phyloP scores from a whole-genome alignment of 1,284 basidiomycete species.

The Fomitopsis palustris region DNA sequence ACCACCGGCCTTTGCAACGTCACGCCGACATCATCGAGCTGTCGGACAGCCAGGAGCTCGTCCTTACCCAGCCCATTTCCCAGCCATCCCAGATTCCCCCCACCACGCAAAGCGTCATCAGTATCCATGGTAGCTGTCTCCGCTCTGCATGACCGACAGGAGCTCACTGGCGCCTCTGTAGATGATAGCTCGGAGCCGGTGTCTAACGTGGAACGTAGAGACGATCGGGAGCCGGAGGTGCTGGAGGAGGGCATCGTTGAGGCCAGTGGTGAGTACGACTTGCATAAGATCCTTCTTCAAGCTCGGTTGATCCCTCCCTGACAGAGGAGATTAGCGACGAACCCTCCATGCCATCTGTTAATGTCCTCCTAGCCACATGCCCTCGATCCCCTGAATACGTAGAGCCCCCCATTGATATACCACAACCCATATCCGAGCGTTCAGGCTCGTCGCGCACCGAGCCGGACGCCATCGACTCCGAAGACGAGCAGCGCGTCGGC shows the following conservation, averaged over 20 bases:
- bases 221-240: too few species aligned
- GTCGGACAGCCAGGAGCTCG: slow-evolving; percentile 17
- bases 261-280: not conserved
- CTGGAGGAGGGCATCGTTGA: not conserved
- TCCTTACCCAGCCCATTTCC: not conserved
- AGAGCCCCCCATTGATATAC: not conserved
- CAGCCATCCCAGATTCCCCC: not conserved
- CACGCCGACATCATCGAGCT: slow-evolving; percentile 18
- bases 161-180: not conserved
- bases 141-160: not conserved
- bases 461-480: not conserved
- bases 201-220: not conserved
- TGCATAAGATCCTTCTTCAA: not conserved
- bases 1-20: not conserved
- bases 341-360: not conserved
- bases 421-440: not conserved
- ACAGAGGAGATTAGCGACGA: not conserved
- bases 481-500: not conserved
- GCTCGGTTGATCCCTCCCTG: not conserved
- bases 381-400: not conserved
- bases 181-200: not conserved
- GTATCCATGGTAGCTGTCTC: not conserved
- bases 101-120: slow-evolving; percentile 5
- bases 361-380: not conserved
- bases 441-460: not conserved